phyloP scores from a whole-genome alignment of 345 rosid species.

The Gossypium sturtianum region DNA sequence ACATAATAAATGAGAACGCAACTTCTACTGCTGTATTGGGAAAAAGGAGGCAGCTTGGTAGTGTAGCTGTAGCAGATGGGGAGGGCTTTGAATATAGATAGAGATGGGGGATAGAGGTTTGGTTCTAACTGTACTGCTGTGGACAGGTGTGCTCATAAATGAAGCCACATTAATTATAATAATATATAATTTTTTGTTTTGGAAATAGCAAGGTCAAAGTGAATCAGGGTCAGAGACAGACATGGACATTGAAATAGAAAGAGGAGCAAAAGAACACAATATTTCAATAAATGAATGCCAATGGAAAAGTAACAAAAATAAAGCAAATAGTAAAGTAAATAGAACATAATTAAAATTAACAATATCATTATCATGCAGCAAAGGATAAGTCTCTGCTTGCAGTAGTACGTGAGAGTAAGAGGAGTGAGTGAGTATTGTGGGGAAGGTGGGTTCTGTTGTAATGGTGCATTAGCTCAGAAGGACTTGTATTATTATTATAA shows the following conservation, averaged over 20 bases:
- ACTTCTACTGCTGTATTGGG: conserved; percentile 33
- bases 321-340: no score
- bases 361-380: no score
- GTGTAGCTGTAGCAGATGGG: neutral
- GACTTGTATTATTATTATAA: neutral
- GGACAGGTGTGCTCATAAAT: conserved; percentile 3
- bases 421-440: neutral
- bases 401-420: neutral
- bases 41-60: conserved; percentile 1
- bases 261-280: no score
- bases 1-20: conserved; percentile 31
- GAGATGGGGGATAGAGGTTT: neutral
- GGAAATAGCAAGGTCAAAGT: conserved; percentile 29
- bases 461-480: conserved; percentile 29
- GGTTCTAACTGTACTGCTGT: neutral
- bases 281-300: no score
- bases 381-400: no score
- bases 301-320: no score
- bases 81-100: neutral
- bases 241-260: neutral
- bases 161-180: neutral
- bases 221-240: conserved; percentile 26
- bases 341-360: no score
- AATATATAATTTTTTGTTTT: neutral
- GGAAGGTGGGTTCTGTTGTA: neutral